These are phyloP conservation scores for Citrus unshiu DNA, from an alignment of 345 rosid genomes.

Conservation along the genomic window DNA sequence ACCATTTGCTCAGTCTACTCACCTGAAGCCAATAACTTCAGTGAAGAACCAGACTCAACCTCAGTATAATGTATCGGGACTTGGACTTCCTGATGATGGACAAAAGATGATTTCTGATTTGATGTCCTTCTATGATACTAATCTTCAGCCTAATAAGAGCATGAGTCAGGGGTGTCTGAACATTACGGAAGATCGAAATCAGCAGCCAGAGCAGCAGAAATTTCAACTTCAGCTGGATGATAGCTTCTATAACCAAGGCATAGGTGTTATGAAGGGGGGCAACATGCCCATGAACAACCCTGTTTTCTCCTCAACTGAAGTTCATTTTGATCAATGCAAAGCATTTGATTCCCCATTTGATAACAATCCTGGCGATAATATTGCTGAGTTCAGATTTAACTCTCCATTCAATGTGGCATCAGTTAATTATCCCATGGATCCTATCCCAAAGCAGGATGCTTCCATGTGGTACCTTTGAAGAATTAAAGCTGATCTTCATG, in stretches of 20 bases:
- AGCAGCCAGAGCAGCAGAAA: slow-evolving; percentile 23
- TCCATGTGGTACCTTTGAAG: slow-evolving; percentile 29
- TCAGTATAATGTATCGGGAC: slow-evolving; percentile 30
- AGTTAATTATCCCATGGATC: slow-evolving; percentile 20
- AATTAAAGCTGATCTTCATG: not conserved
- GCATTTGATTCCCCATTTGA: slow-evolving; percentile 33
- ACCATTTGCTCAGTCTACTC: slow-evolving; percentile 32
- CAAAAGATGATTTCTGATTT: slow-evolving; percentile 50
- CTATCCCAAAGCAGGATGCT: slow-evolving; percentile 28
- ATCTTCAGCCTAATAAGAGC: slow-evolving; percentile 31
- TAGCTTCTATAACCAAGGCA: slow-evolving; percentile 25
- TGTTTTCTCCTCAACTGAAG: slow-evolving; percentile 21
- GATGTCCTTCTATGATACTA: slow-evolving; percentile 46
- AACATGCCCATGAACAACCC: slow-evolving; percentile 25
- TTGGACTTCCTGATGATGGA: slow-evolving; percentile 57
- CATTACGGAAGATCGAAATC: slow-evolving; percentile 8
- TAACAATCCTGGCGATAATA: slow-evolving; percentile 7
- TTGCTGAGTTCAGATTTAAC: slow-evolving; percentile 21
- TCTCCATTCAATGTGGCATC: slow-evolving; percentile 34
- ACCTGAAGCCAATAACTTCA: slow-evolving; percentile 10
- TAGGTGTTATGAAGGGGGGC: slow-evolving; percentile 25
- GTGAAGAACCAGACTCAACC: slow-evolving; percentile 15
- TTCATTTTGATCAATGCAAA: slow-evolving; percentile 32
- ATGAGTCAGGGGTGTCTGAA: slow-evolving; percentile 10
- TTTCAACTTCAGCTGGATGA: slow-evolving; percentile 30